These are phyloP conservation scores for Sclerospora graminicola DNA, from an alignment of 352 stramenopile genomes.

Conservation along the genomic window DNA sequence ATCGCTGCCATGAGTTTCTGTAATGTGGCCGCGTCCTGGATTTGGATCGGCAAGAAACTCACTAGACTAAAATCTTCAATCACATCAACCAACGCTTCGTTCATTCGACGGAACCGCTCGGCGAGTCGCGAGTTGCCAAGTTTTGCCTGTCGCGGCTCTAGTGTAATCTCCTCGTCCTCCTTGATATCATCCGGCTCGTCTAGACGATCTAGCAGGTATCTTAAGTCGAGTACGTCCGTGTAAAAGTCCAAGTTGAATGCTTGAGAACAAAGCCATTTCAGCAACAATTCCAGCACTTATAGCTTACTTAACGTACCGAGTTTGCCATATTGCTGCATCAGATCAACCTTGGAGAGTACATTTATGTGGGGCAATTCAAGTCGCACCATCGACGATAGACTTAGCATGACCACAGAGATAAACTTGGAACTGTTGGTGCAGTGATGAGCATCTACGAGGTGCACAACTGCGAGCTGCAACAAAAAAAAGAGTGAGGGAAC, in stretches of 20 bases:
- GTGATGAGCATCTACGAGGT: slow-evolving; percentile 92
- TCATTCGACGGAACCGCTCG: slow-evolving; percentile 67
- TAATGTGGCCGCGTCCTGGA: slow-evolving; percentile 58
- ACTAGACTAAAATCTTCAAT: slow-evolving; percentile 85
- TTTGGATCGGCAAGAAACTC: slow-evolving; percentile 73
- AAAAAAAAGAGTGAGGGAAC: background rate
- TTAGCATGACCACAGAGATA: slow-evolving; percentile 93
- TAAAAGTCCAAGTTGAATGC: slow-evolving; percentile 86
- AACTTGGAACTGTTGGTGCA: slow-evolving; percentile 95
- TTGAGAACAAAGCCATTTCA: slow-evolving; percentile 4
- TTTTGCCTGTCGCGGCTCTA: slow-evolving; percentile 21
- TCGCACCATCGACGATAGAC: slow-evolving; percentile 95
- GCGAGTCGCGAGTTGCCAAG: slow-evolving; percentile 20
- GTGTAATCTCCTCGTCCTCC: slow-evolving; percentile 26
- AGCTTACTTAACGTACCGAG: slow-evolving; percentile 26
- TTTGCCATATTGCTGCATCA: slow-evolving; percentile 90
- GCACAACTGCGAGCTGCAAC: slow-evolving; percentile 82
- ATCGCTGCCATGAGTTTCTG: slow-evolving; percentile 60
- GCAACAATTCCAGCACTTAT: background rate
- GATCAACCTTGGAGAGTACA: slow-evolving; percentile 98
- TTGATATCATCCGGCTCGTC: slow-evolving; percentile 53
- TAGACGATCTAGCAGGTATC: slow-evolving; percentile 70
- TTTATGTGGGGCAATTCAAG: slow-evolving; percentile 98
- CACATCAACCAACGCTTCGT: slow-evolving; percentile 75
- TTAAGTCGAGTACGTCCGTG: slow-evolving; percentile 77